These are phyloP conservation scores for Paramecium pentaurelia DNA, from an alignment of 73 alveolate genomes.

Conservation along the genomic window DNA sequence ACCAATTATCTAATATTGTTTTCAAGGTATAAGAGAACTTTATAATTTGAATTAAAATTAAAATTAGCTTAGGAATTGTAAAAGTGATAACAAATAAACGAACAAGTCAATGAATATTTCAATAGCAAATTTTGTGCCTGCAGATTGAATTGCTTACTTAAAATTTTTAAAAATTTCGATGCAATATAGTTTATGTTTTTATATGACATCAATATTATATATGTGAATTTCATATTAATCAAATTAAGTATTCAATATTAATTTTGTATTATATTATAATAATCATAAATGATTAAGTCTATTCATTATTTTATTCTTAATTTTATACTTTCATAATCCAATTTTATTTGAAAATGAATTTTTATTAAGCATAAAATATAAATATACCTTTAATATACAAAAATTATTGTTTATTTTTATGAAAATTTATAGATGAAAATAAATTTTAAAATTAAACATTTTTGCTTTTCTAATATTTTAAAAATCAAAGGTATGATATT, in stretches of 20 bases:
- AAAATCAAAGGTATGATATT: background rate
- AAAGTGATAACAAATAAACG: background rate
- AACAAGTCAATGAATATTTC: background rate
- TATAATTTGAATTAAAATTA: background rate
- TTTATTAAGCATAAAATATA: no score
- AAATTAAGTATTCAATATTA: background rate
- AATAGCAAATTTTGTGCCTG: background rate
- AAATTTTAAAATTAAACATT: no score
- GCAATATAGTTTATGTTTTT: background rate
- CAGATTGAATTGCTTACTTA: background rate
- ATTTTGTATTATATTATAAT: background rate
- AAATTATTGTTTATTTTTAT: no score
- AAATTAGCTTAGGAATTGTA: background rate
- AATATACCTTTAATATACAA: no score
- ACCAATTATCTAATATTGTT: slow-evolving; percentile 15
- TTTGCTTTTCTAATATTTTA: background rate
- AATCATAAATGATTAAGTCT: background rate
- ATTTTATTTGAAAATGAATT: no score
- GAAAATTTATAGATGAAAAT: background rate
- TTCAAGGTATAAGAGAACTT: background rate
- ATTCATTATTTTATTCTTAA: no score
- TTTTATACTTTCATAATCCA: no score
- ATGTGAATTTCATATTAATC: background rate
- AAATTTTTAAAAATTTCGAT: background rate
- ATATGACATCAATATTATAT: background rate